phyloP scores from a whole-genome alignment of 192 early-diverging fungal species.

The Pilobolus umbonatus region DNA sequence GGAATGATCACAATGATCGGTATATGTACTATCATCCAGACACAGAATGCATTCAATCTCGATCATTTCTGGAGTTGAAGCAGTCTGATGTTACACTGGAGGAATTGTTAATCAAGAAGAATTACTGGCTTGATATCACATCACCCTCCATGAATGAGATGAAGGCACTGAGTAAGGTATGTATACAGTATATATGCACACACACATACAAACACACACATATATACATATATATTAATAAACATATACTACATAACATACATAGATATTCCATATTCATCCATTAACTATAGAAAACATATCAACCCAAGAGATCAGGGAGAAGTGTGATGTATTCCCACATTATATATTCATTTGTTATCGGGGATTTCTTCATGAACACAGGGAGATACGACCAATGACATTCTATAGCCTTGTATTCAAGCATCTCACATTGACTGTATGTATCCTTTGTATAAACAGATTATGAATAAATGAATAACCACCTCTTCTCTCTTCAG shows the following conservation, averaged over 20 bases:
- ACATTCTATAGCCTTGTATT: constrained; percentile 66
- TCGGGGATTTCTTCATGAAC: constrained; percentile 65
- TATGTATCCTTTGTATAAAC: constrained; percentile 18
- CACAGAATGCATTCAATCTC: constrained; percentile 54
- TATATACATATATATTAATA: not conserved
- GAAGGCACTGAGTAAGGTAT: constrained; percentile 40
- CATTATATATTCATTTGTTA: constrained; percentile 92
- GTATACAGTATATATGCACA: not conserved
- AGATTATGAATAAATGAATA: too few relatives aligned
- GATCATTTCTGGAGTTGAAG: constrained; percentile 49
- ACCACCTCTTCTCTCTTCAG: constrained; percentile 28
- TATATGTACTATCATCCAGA: constrained; percentile 65
- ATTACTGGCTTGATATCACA: constrained; percentile 66
- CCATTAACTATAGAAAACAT: constrained; percentile 87
- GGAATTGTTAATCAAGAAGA: constrained; percentile 35
- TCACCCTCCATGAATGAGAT: constrained; percentile 51
- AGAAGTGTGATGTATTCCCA: constrained; percentile 86
- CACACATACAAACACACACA: not conserved
- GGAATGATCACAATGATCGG: constrained; percentile 28
- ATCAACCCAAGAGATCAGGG: constrained; percentile 72
- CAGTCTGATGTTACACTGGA: constrained; percentile 36
- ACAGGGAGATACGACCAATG: constrained; percentile 56
- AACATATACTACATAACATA: too few relatives aligned
- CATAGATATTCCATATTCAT: constrained; percentile 62
- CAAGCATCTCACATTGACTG: constrained; percentile 59